Percentiles rank a stretch among this genome's conserved stretches.
phyloP scores from a whole-genome alignment of 2,329 filamentous ascomycete species.

The Fusarium tupiense region DNA sequence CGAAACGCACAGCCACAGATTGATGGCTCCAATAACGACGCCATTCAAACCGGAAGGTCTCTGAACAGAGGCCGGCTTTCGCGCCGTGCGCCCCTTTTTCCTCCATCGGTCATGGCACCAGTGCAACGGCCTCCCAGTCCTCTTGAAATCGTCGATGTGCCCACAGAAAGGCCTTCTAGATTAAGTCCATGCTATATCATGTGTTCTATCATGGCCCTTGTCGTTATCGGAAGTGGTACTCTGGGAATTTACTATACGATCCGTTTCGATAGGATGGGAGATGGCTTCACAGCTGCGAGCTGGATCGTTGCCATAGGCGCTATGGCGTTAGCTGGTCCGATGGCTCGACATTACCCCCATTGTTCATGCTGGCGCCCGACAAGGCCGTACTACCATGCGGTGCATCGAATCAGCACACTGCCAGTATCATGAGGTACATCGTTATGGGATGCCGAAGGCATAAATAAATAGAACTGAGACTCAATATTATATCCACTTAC shows the following conservation, averaged over 20 bases:
- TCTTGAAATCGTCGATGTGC: neutral
- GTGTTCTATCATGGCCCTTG: neutral
- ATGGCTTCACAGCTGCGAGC: neutral
- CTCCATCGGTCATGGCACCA: too few relatives aligned
- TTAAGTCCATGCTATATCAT: neutral
- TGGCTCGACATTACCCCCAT: neutral
- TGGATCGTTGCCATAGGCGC: neutral
- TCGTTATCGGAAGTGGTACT: neutral
- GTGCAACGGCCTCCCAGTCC: neutral
- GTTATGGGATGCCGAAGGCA: fast-evolving
- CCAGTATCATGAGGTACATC: neutral
- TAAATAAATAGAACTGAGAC: fast-evolving
- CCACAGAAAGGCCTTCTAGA: neutral
- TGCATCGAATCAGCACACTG: neutral
- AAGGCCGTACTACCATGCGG: neutral
- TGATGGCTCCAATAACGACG: fast-evolving
- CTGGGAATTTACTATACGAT: neutral
- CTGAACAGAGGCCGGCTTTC: fast-evolving
- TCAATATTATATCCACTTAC: neutral
- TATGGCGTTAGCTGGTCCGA: neutral
- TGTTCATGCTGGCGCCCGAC: neutral
- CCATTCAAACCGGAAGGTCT: too few relatives aligned
- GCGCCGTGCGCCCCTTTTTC: fast-evolving
- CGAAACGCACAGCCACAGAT: fast-evolving
- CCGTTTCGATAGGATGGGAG: neutral